phyloP scores from a whole-genome alignment of 148 eudicot genomes.

The Rhododendron kiyosumense region DNA sequence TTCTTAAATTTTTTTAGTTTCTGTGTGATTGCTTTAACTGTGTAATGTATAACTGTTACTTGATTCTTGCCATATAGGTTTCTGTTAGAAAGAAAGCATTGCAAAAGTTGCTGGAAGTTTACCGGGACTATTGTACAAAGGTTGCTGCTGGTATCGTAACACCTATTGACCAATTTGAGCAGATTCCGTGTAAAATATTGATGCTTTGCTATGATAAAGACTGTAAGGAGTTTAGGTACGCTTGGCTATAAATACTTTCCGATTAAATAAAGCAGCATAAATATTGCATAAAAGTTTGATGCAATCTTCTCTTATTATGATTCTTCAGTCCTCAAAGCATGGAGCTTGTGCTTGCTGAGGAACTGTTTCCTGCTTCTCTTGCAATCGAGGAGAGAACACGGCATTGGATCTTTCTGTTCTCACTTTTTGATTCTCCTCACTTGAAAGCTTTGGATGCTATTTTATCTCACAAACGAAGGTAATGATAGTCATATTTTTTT shows the following conservation, averaged over 20 bases:
- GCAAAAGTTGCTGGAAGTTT: conserved; percentile 70
- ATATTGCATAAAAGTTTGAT: background rate
- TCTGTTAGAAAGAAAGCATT: conserved; percentile 80
- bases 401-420: conserved; percentile 78
- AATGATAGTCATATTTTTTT: conserved; percentile 8
- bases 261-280: background rate
- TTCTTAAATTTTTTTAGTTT: background rate
- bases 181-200: conserved; percentile 77
- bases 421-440: conserved; percentile 66
- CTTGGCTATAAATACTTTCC: background rate
- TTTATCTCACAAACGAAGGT: conserved; percentile 80
- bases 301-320: conserved; percentile 8
- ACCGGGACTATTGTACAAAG: conserved; percentile 71
- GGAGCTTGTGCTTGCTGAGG: conserved; percentile 68
- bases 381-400: conserved; percentile 58
- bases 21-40: background rate
- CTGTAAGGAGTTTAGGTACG: conserved; percentile 73
- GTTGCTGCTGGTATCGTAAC: conserved; percentile 46
- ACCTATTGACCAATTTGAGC: conserved; percentile 51
- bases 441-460: conserved; percentile 59
- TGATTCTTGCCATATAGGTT: conserved; percentile 35
- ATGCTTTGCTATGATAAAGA: conserved; percentile 78
- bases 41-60: background rate
- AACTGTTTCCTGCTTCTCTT: conserved; percentile 76
- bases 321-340: conserved; percentile 62